These are phyloP conservation scores for Penicillium hesseltinei DNA, from an alignment of 2,329 filamentous ascomycete genomes.

Conservation along the genomic window DNA sequence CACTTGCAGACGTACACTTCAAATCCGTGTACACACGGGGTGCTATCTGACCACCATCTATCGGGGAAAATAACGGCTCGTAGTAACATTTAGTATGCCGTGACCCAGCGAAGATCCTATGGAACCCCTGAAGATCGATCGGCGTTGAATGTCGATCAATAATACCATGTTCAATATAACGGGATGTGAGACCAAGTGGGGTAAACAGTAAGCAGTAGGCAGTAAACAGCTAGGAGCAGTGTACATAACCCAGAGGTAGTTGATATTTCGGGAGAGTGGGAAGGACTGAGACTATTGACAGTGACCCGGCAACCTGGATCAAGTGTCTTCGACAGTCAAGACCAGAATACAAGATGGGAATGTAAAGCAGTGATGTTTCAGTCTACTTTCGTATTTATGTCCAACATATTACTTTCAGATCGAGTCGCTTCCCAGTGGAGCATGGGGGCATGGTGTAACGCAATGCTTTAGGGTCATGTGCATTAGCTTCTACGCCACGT, in stretches of 20 bases:
- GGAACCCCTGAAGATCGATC: slow-evolving; percentile 15
- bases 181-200: slow-evolving; percentile 8
- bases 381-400: not conserved
- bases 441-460: not conserved
- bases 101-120: slow-evolving; percentile 3
- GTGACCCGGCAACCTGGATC: not conserved
- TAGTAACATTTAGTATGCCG: not conserved
- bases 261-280: not conserved
- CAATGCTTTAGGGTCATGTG: not conserved
- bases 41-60: not conserved
- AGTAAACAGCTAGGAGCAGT: not conserved
- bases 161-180: not conserved
- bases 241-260: not conserved
- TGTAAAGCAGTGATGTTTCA: not conserved
- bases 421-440: not conserved
- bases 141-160: slow-evolving; percentile 2
- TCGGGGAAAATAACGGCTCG: not conserved
- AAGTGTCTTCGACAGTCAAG: not conserved
- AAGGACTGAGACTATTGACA: not conserved
- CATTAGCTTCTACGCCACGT: not conserved
- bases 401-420: not conserved
- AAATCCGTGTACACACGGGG: not conserved
- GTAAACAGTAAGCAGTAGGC: not conserved
- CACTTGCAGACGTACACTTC: not conserved
- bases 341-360: not conserved